phyloP scores from a whole-genome alignment of 495 filamentous ascomycete genomes.

The Lophiotrema nucula region DNA sequence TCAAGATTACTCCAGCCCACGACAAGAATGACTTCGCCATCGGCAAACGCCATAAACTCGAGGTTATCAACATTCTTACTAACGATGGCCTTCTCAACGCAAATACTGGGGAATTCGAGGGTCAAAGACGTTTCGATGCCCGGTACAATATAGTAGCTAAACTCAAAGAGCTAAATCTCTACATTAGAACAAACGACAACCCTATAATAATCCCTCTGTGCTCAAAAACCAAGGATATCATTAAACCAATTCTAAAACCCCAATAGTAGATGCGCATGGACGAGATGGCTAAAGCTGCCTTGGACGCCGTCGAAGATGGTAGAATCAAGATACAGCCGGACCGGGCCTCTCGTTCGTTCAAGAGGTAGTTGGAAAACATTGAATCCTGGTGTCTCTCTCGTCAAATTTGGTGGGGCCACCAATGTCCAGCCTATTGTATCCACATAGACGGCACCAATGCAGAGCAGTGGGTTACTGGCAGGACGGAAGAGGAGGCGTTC shows the following conservation, averaged over 20 bases:
- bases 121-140: constrained; percentile 75
- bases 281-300: too few relatives aligned
- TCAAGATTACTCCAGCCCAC: constrained; percentile 78
- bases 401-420: constrained; percentile 86
- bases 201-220: constrained; percentile 77
- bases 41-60: constrained; percentile 63
- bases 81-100: constrained; percentile 44
- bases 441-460: constrained; percentile 63
- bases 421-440: constrained; percentile 70
- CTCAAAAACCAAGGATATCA: constrained; percentile 70
- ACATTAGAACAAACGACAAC: constrained; percentile 76
- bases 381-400: constrained; percentile 81
- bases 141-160: constrained; percentile 67
- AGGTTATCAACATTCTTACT: constrained; percentile 46
- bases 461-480: constrained; percentile 66
- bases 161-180: constrained; percentile 68
- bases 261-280: too few relatives aligned
- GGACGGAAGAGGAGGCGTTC: constrained; percentile 56
- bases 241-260: too few relatives aligned
- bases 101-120: constrained; percentile 42
- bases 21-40: constrained; percentile 76
- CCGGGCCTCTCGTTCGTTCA: too few relatives aligned
- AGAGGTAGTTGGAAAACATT: constrained; percentile 64
- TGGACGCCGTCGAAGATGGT: constrained; percentile 67
- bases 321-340: constrained; percentile 74